Evolutionary conservation across 441 rosid genomes (phyloP).

Genomic region (Euphorbia schlechtendalii): DNA sequence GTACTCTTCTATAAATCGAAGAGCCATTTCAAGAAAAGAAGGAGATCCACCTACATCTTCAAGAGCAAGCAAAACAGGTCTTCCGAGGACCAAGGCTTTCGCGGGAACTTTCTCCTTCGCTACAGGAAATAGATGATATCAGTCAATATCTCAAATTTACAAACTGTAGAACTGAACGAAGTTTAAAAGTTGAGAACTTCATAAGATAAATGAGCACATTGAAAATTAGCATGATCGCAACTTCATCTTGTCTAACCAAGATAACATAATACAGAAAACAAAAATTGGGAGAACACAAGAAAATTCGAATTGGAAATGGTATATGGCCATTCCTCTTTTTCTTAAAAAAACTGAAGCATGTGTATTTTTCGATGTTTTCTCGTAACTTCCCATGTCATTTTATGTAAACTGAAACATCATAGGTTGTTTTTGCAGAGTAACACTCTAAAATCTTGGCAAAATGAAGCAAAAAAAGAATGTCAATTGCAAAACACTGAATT

Average conservation of each 20-base stretch:
- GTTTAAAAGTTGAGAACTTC: conserved; percentile 3
- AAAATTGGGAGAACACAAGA: not conserved
- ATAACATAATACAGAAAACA: not conserved
- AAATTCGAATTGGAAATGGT: not conserved
- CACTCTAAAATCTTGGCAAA: conserved; percentile 6
- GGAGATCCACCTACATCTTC: conserved; percentile 98
- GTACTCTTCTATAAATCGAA: conserved; percentile 76
- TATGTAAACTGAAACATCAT: too few species aligned
- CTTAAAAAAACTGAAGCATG: too few species aligned
- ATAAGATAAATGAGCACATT: conserved; percentile 7
- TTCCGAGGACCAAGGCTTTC: conserved; percentile 58
- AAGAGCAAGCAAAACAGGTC: too few species aligned
- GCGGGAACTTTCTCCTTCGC: conserved; percentile 57
- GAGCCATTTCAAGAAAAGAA: conserved; percentile 96
- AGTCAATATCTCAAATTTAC: conserved; percentile 15
- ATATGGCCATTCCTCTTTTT: not conserved
- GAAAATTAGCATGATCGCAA: conserved; percentile 2
- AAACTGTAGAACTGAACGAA: conserved; percentile 1
- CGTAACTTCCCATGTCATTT: too few species aligned
- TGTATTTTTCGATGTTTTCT: too few species aligned
- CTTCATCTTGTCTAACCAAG: not conserved
- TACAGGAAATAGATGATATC: conserved; percentile 21
- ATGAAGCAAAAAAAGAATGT: conserved; percentile 11
- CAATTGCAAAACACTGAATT: not conserved
- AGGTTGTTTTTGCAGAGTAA: not conserved